A percentile compares a stretch with the other conserved stretches of the same genome.
Conservation (phyloP, 352 stramenopile genomes). For the Globisporangium splendens region DNA sequence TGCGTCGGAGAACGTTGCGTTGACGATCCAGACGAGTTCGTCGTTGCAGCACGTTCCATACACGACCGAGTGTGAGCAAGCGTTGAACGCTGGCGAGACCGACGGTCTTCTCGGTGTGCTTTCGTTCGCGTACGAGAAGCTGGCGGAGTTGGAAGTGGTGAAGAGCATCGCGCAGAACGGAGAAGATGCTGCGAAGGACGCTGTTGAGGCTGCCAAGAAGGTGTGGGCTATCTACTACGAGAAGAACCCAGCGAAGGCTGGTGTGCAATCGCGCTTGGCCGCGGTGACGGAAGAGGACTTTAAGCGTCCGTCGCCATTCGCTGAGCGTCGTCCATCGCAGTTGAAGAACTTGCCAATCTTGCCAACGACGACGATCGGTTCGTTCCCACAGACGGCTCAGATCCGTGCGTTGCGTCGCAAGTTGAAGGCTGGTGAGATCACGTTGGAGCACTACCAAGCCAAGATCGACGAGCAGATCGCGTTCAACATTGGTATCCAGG, state of each 20-base stretch:
- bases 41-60: constrained; percentile 91
- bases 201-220: constrained; percentile 60
- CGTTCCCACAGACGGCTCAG: constrained; percentile 91
- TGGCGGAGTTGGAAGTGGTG: constrained; percentile 82
- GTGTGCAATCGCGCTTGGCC: constrained; percentile 53
- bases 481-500: constrained; percentile 90
- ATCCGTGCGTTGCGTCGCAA: constrained; percentile 80
- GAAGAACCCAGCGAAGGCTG: constrained; percentile 75
- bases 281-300: constrained; percentile 75
- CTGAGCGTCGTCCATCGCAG: constrained; percentile 68
- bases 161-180: constrained; percentile 67
- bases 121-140: constrained; percentile 90
- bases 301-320: constrained; percentile 76
- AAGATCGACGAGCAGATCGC: constrained; percentile 92
- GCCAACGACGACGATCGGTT: constrained; percentile 93
- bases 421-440: constrained; percentile 81
- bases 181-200: constrained; percentile 43
- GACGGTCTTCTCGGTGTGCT: constrained; percentile 72
- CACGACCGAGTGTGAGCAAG: constrained; percentile 72
- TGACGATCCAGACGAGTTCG: constrained; percentile 86
- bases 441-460: constrained; percentile 67
- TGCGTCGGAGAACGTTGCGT: constrained; percentile 30
- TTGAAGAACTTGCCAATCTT: constrained; percentile 69
- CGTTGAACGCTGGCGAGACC: constrained; percentile 67
- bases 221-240: constrained; percentile 72